phyloP scores from a whole-genome alignment of 768 basidiomycete species.

The Hypholoma sublateritium region DNA sequence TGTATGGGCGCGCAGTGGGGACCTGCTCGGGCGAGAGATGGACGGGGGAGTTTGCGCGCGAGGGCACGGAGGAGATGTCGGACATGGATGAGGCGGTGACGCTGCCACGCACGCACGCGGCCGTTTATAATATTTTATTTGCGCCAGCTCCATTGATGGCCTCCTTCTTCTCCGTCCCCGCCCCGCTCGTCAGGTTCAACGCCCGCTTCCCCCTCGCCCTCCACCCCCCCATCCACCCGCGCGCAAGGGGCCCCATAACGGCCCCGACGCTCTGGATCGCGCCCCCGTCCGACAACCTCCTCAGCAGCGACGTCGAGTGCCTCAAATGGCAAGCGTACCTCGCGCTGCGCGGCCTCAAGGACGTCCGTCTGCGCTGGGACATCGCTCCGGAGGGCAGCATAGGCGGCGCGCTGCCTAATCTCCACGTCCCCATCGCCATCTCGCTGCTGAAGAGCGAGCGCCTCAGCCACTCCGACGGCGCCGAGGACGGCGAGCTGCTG shows the following conservation, averaged over 20 bases:
- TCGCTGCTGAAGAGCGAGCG: constrained; percentile 22
- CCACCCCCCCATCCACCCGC: constrained; percentile 39
- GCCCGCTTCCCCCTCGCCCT: constrained; percentile 60
- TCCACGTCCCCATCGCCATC: constrained; percentile 51
- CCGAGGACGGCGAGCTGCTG: constrained; percentile 49
- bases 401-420: constrained; percentile 66
- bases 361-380: constrained; percentile 64
- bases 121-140: constrained; percentile 16
- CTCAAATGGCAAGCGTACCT: constrained; percentile 90
- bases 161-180: constrained; percentile 23
- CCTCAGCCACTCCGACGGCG: constrained; percentile 21
- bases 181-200: constrained; percentile 49
- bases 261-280: constrained; percentile 65
- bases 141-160: constrained; percentile 19
- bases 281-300: constrained; percentile 29
- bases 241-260: constrained; percentile 22
- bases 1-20: constrained; percentile 56
- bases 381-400: constrained; percentile 68
- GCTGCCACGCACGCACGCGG: constrained; percentile 4
- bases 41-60: constrained; percentile 58
- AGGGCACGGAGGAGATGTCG: constrained; percentile 51
- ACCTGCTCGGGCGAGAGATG: constrained; percentile 35
- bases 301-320: constrained; percentile 82
- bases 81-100: constrained; percentile 33
- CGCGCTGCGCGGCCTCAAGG: constrained; percentile 58